These are phyloP conservation scores for Hanseniaspora lindneri DNA, from an alignment of 805 yeast species.

Conservation along the genomic window DNA sequence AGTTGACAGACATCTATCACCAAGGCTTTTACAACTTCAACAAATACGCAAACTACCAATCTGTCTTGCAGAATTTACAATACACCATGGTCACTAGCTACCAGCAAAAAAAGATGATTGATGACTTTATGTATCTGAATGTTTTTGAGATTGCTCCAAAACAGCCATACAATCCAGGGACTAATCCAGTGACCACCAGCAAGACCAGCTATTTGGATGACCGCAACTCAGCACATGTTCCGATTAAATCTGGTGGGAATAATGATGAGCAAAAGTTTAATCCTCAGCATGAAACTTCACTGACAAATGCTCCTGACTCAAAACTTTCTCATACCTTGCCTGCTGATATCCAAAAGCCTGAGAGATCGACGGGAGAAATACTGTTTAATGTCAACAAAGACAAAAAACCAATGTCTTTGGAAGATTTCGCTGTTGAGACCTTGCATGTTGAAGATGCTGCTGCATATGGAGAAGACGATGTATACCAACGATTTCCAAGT, in stretches of 20 bases:
- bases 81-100: constrained; percentile 25
- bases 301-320: not conserved
- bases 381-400: constrained; percentile 19
- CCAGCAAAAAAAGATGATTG: constrained; percentile 20
- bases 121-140: constrained; percentile 24
- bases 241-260: not conserved
- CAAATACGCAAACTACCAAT: constrained; percentile 43
- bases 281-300: not conserved
- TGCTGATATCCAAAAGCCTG: constrained; percentile 19
- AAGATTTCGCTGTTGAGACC: not conserved
- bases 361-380: constrained; percentile 19
- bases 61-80: constrained; percentile 24
- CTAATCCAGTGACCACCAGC: no score
- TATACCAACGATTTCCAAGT: constrained; percentile 12
- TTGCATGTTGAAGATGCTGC: not conserved
- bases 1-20: constrained; percentile 32
- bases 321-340: no score
- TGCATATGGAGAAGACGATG: not conserved
- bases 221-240: no score
- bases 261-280: not conserved
- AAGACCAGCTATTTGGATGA: no score
- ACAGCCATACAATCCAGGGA: constrained; percentile 22
- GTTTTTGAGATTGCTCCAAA: constrained; percentile 26
- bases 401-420: not conserved
- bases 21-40: constrained; percentile 47